Conservation (phyloP, 2,329 filamentous ascomycete species). For the Sclerotinia minor region DNA sequence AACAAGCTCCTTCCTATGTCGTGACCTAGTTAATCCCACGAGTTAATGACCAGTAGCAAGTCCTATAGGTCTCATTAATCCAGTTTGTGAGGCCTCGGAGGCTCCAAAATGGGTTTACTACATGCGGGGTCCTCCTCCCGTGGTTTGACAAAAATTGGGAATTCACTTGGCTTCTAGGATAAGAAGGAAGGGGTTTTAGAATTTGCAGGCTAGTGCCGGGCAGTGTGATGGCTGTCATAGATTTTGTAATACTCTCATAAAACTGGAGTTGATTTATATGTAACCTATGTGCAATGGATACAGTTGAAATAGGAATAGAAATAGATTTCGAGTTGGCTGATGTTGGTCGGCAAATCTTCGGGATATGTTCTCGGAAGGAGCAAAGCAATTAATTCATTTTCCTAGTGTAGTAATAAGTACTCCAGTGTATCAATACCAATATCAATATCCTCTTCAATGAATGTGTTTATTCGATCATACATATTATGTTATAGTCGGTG, state of each 20-base stretch:
- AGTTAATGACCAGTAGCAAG: background rate
- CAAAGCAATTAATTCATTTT: background rate
- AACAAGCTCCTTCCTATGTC: background rate
- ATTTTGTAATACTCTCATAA: background rate
- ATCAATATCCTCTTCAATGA: background rate
- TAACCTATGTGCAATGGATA: background rate
- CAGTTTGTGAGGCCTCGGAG: slow-evolving; percentile 9
- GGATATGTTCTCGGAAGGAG: background rate
- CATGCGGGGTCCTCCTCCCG: slow-evolving; percentile 20
- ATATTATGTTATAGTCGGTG: background rate
- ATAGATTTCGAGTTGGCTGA: background rate
- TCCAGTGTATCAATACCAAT: no score
- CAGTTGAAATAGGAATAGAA: no score
- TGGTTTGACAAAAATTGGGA: slow-evolving; percentile 6
- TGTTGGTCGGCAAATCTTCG: background rate
- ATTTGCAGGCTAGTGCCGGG: no score
- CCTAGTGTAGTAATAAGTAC: background rate
- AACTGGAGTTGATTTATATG: background rate
- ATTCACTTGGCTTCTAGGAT: background rate
- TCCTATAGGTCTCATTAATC: background rate
- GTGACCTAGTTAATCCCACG: background rate
- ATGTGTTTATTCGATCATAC: background rate
- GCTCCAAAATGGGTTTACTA: slow-evolving; percentile 14
- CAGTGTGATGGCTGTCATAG: background rate
- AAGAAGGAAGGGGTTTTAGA: background rate